Percentiles rank a stretch among this genome's conserved stretches.
These are phyloP conservation scores for Trichosanthes cucumerina DNA, from an alignment of 306 rosid genomes.

Conservation along the genomic window DNA sequence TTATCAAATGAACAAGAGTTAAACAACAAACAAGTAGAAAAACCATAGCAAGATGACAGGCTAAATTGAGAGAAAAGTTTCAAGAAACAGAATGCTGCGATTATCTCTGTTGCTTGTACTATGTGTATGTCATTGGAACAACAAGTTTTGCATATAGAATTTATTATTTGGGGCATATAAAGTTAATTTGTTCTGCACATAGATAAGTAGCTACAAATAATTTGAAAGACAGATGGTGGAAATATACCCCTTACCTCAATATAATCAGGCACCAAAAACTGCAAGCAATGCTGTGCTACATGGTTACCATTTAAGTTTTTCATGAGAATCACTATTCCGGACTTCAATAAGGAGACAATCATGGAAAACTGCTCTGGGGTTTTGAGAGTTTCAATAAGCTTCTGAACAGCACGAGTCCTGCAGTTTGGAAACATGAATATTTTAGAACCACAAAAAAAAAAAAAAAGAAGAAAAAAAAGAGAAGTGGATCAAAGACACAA, in stretches of 20 bases:
- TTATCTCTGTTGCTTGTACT: not conserved
- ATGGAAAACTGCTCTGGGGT: constrained; percentile 38
- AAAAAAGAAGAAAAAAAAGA: not conserved
- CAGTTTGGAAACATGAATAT: constrained; percentile 10
- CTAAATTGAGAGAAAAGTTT: not conserved
- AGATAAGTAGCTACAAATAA: not conserved
- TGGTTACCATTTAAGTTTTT: constrained; percentile 60
- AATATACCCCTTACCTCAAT: constrained; percentile 29
- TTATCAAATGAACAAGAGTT: not conserved
- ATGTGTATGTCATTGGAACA: not conserved
- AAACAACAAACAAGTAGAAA: not conserved
- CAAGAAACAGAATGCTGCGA: not conserved
- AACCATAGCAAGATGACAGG: not conserved
- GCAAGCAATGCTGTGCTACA: constrained; percentile 54
- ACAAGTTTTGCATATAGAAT: not conserved
- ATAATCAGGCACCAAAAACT: constrained; percentile 36
- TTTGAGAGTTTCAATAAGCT: constrained; percentile 57
- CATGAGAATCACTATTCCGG: constrained; percentile 54
- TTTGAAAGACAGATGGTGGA: not conserved
- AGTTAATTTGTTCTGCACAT: not conserved
- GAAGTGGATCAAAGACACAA: constrained; percentile 5
- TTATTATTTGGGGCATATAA: not conserved
- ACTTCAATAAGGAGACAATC: constrained; percentile 44
- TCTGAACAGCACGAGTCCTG: constrained; percentile 67
- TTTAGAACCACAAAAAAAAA: not conserved